Evolutionary conservation across 2,329 filamentous ascomycete genomes (phyloP).

Genomic region (Paraphaeosphaeria minitans): DNA sequence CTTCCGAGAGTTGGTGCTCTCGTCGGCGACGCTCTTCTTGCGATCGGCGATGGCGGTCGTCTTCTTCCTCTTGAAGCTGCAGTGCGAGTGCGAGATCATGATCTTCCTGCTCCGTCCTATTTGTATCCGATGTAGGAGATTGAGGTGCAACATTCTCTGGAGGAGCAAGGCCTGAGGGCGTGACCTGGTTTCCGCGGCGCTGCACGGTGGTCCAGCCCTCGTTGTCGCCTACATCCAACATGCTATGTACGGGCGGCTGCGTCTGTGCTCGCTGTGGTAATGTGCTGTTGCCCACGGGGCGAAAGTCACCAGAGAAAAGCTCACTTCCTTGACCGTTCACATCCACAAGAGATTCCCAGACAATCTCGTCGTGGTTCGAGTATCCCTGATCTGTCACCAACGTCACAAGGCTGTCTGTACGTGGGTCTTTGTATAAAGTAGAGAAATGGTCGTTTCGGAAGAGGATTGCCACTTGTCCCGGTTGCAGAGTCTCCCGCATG

Average conservation of each 20-base stretch:
- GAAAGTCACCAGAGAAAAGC: constrained; percentile 90
- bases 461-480: constrained; percentile 84
- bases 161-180: constrained; percentile 13
- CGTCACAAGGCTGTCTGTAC: constrained; percentile 74
- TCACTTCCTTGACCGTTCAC: constrained; percentile 82
- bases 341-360: constrained; percentile 94
- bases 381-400: constrained; percentile 95
- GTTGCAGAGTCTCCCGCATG: constrained; percentile 70
- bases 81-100: constrained; percentile 84
- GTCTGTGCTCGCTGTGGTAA: constrained; percentile 30
- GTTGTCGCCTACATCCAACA: constrained; percentile 40
- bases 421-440: constrained; percentile 86
- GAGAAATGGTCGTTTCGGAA: constrained; percentile 98
- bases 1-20: constrained; percentile 72
- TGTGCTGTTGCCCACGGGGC: constrained; percentile 69
- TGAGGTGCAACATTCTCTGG: constrained; percentile 25
- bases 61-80: constrained; percentile 93
- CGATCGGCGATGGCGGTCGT: constrained; percentile 70
- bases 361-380: constrained; percentile 82
- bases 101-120: constrained; percentile 76
- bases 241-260: constrained; percentile 34
- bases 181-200: constrained; percentile 37
- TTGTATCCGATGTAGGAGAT: constrained; percentile 36
- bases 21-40: constrained; percentile 65
- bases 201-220: constrained; percentile 64